Evolutionary conservation across 2,329 filamentous ascomycete species (phyloP).

Genomic region (Amphichorda felina): DNA sequence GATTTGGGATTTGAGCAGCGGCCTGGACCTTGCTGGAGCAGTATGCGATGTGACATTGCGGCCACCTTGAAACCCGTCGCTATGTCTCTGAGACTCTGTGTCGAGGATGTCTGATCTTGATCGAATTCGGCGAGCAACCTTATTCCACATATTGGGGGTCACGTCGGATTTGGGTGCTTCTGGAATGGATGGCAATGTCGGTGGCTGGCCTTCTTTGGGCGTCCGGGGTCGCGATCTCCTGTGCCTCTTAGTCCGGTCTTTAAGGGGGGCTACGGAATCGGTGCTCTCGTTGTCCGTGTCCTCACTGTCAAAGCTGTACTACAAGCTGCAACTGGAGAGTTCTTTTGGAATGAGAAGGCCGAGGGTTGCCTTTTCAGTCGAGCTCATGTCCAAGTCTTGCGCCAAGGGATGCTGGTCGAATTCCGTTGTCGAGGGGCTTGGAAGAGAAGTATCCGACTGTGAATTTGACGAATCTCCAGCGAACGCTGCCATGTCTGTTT

Average conservation of each 20-base stretch:
- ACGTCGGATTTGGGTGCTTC: constrained; percentile 12
- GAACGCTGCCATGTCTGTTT: constrained; percentile 22
- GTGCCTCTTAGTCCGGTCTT: neutral
- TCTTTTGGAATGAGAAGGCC: constrained; percentile 22
- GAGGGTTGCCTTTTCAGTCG: constrained; percentile 15
- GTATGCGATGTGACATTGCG: neutral
- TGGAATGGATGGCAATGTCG: constrained; percentile 18
- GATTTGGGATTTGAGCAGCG: constrained; percentile 11
- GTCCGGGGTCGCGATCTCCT: neutral
- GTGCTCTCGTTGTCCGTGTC: neutral
- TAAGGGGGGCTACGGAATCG: neutral
- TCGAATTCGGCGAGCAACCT: constrained; percentile 14
- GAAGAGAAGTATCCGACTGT: neutral
- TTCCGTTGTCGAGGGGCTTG: constrained; percentile 7
- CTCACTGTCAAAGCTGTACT: constrained; percentile 24
- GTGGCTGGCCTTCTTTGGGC: constrained; percentile 4
- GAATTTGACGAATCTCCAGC: constrained; percentile 8
- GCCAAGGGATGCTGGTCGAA: constrained; percentile 25
- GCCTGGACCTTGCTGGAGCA: neutral
- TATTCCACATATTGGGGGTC: constrained; percentile 13
- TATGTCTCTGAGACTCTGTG: neutral
- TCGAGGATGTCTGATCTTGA: constrained; percentile 9
- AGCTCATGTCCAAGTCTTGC: constrained; percentile 13
- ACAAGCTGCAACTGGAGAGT: constrained; percentile 18
- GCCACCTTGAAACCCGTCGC: neutral